Evolutionary conservation across 805 yeast species (phyloP).

Genomic region (Ogataea methanolica): DNA sequence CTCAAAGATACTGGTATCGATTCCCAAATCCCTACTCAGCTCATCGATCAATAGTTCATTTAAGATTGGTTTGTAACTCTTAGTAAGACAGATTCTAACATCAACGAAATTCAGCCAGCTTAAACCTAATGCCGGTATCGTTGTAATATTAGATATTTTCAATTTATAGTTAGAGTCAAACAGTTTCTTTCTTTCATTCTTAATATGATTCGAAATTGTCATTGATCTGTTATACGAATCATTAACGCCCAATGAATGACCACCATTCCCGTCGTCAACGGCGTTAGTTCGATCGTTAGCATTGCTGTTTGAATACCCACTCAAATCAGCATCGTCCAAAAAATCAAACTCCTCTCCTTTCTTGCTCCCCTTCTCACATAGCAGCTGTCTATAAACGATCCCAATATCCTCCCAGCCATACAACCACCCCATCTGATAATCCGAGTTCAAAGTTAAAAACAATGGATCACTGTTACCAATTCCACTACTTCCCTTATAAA

Average conservation of each 20-base stretch:
- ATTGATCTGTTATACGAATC: neutral
- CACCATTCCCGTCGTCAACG: conserved; percentile 22
- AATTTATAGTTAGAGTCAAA: conserved; percentile 30
- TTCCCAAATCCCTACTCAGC: conserved; percentile 30
- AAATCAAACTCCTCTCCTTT: conserved; percentile 16
- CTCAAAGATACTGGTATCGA: conserved; percentile 18
- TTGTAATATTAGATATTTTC: conserved; percentile 26
- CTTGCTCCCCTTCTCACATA: conserved; percentile 4
- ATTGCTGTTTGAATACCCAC: neutral
- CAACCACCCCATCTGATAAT: conserved; percentile 67
- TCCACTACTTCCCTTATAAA: conserved; percentile 13
- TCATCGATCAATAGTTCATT: conserved; percentile 32
- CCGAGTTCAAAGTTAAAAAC: conserved; percentile 39
- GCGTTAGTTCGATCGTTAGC: neutral
- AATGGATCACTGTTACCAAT: conserved; percentile 17
- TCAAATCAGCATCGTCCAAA: conserved; percentile 16
- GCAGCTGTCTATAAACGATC: conserved; percentile 26
- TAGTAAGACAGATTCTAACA: conserved; percentile 43
- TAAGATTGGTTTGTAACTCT: conserved; percentile 37
- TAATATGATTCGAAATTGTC: conserved; percentile 23
- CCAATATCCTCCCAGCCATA: conserved; percentile 65
- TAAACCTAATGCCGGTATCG: conserved; percentile 52
- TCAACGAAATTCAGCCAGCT: conserved; percentile 50
- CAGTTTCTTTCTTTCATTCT: conserved; percentile 22
- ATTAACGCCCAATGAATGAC: too few species aligned